A percentile compares a stretch with the other conserved stretches of the same genome.
These are phyloP conservation scores for Fragaria ananassa DNA, from an alignment of 306 rosid genomes.

Conservation along the genomic window DNA sequence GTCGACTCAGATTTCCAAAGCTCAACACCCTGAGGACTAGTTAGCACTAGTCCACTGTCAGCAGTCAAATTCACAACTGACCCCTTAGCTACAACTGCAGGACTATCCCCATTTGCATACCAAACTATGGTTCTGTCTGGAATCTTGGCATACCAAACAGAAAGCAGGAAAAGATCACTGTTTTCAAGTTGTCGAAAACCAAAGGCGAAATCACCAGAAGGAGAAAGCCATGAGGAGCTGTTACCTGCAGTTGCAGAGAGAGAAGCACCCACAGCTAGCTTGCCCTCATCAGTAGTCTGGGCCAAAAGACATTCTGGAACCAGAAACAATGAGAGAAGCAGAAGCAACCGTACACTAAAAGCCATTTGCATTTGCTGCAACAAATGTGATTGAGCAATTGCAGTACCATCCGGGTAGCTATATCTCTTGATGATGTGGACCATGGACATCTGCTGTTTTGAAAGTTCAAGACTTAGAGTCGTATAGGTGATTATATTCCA, in stretches of 20 bases:
- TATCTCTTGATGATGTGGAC: neutral
- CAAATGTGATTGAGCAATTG: neutral
- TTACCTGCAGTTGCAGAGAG: conserved; percentile 24
- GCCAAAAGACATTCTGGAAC: conserved; percentile 26
- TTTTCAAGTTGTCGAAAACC: conserved; percentile 35
- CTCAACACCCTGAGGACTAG: neutral
- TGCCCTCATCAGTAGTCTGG: conserved; percentile 25
- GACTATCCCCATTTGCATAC: conserved; percentile 22
- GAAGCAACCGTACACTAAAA: neutral
- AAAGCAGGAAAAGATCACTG: conserved; percentile 32
- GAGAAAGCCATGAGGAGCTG: conserved; percentile 37
- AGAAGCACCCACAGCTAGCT: conserved; percentile 25
- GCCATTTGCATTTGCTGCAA: neutral
- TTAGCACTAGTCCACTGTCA: conserved; percentile 9
- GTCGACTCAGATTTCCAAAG: neutral
- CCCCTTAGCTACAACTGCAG: conserved; percentile 28
- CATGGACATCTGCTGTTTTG: neutral
- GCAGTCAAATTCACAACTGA: conserved; percentile 22
- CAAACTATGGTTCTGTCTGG: conserved; percentile 42
- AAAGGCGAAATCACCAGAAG: conserved; percentile 48
- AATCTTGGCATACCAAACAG: conserved; percentile 49
- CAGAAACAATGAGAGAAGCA: neutral
- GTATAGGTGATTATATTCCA: too few species aligned
- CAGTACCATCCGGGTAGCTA: neutral
- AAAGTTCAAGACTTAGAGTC: too few species aligned